phyloP scores from a whole-genome alignment of 345 rosid genomes.

The Gynandropsis gynandra region DNA sequence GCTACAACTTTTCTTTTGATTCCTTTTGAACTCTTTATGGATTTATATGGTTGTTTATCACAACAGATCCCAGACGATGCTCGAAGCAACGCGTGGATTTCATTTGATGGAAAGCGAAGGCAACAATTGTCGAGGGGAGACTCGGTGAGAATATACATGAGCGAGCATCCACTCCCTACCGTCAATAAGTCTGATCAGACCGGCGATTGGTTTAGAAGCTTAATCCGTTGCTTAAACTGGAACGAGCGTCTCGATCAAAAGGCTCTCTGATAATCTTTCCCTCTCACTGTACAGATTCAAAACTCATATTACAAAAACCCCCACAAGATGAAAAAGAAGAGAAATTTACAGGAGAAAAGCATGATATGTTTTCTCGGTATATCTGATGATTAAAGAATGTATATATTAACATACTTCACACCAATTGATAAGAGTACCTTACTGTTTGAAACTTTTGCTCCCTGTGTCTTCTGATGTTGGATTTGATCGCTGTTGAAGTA shows the following conservation, averaged over 20 bases:
- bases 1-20: too few relatives aligned
- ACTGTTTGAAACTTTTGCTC: constrained; percentile 15
- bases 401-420: neutral
- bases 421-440: too few relatives aligned
- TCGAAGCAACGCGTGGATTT: constrained; percentile 98
- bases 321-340: neutral
- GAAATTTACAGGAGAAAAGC: neutral
- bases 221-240: constrained; percentile 96
- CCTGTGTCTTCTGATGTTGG: constrained; percentile 24
- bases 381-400: constrained; percentile 1
- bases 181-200: constrained; percentile 94
- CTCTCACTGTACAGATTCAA: constrained; percentile 26
- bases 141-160: constrained; percentile 81
- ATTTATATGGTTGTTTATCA: too few relatives aligned
- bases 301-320: constrained; percentile 7
- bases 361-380: neutral
- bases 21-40: too few relatives aligned
- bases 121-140: constrained; percentile 96
- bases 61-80: constrained; percentile 82
- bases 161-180: constrained; percentile 93
- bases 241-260: constrained; percentile 91
- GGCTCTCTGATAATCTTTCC: constrained; percentile 40
- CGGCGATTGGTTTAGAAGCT: constrained; percentile 93
- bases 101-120: constrained; percentile 96
- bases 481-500: too few relatives aligned